Percentiles rank a stretch among this genome's conserved stretches.
Evolutionary conservation across 768 basidiomycete species (phyloP).

Genomic region (Lyophyllum atratum): DNA sequence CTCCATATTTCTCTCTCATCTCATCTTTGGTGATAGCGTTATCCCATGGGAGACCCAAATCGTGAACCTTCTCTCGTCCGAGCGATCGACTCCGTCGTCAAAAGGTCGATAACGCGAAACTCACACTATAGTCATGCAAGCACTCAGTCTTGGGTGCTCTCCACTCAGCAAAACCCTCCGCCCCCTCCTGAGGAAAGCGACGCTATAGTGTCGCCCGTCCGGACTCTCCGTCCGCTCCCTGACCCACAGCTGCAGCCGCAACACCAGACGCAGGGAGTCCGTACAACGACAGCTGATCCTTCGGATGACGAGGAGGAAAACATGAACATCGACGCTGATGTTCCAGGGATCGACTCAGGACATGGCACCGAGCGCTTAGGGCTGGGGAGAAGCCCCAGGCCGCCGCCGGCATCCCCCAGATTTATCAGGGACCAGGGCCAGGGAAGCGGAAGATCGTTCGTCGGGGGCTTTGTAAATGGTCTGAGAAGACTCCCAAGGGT

Average conservation of each 20-base stretch:
- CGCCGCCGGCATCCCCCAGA: not conserved
- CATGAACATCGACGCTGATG: conserved; percentile 26
- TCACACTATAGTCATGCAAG: conserved; percentile 26
- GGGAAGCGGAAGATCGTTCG: conserved; percentile 28
- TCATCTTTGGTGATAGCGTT: not conserved
- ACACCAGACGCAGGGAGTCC: conserved; percentile 13
- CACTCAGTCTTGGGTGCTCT: conserved; percentile 40
- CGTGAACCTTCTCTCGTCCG: not conserved
- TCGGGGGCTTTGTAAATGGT: conserved; percentile 38
- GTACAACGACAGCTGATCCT: conserved; percentile 19
- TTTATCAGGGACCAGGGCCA: not conserved
- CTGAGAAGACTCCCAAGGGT: conserved; percentile 34
- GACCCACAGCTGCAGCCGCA: conserved; percentile 24
- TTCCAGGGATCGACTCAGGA: conserved; percentile 14
- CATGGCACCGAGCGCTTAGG: conserved; percentile 17
- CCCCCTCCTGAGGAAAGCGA: conserved; percentile 24
- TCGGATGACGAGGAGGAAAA: conserved; percentile 33
- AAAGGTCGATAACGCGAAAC: conserved; percentile 19
- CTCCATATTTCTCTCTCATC: not conserved
- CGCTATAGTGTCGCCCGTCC: conserved; percentile 21
- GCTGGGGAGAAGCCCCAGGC: conserved; percentile 10
- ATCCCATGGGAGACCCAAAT: not conserved
- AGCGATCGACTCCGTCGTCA: conserved; percentile 1
- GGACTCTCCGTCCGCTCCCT: conserved; percentile 31
- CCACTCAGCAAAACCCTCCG: conserved; percentile 33